A percentile compares a stretch with the other conserved stretches of the same genome.
phyloP scores from a whole-genome alignment of 2,329 filamentous ascomycete species.

The Colletotrichum somersetense region DNA sequence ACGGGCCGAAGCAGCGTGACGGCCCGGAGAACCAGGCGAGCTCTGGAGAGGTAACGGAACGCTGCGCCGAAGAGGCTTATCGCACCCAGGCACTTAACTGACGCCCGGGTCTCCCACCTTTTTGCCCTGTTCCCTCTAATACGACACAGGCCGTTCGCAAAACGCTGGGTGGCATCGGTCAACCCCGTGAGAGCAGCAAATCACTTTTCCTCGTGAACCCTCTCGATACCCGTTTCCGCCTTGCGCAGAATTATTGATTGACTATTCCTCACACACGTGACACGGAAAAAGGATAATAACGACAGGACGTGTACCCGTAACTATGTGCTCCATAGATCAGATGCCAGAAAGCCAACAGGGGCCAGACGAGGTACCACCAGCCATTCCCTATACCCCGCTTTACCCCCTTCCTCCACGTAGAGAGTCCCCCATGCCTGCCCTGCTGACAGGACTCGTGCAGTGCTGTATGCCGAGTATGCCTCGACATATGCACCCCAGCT shows the following conservation, averaged over 20 bases:
- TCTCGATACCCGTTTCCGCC: too few relatives aligned
- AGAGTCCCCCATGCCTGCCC: not conserved
- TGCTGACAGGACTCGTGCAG: not conserved
- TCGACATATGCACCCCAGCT: not conserved
- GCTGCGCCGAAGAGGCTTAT: slow-evolving; percentile 24
- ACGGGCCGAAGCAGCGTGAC: not conserved
- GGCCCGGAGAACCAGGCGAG: not conserved
- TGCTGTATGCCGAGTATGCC: not conserved
- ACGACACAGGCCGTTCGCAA: not conserved
- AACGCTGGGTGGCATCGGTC: slow-evolving; percentile 16
- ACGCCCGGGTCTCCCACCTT: too few relatives aligned
- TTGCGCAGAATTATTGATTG: not conserved
- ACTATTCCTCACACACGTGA: not conserved
- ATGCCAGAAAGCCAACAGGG: too few relatives aligned
- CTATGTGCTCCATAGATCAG: not conserved
- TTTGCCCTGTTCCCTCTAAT: too few relatives aligned
- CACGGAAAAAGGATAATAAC: not conserved
- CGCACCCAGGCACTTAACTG: not conserved
- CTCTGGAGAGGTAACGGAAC: not conserved
- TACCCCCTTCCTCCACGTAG: not conserved
- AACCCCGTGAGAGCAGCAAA: slow-evolving; percentile 2
- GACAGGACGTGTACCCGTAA: not conserved
- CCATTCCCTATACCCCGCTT: not conserved
- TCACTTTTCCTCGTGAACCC: not conserved
- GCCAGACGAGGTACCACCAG: not conserved